Evolutionary conservation across 805 yeast genomes (phyloP).

Genomic region (Komagataella pseudopastoris): DNA sequence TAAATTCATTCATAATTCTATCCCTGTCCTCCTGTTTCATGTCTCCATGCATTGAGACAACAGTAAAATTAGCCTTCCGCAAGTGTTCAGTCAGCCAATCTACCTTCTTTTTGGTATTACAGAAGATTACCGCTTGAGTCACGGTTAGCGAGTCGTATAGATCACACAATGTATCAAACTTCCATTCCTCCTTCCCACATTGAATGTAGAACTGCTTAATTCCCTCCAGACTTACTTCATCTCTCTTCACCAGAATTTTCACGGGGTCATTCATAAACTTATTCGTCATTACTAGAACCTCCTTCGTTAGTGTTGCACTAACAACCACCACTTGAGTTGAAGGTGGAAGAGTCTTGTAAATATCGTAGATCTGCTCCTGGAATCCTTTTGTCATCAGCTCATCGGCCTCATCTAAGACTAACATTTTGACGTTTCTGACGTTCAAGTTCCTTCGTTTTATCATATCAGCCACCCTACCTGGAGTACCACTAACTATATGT

Average conservation of each 20-base stretch:
- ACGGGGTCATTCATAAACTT: conserved; percentile 94
- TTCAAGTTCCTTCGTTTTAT: conserved; percentile 78
- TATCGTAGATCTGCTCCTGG: conserved; percentile 91
- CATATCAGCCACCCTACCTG: conserved; percentile 96
- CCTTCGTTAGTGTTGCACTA: conserved; percentile 89
- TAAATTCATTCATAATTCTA: conserved; percentile 87
- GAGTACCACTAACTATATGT: conserved; percentile 94
- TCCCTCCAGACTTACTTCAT: conserved; percentile 91
- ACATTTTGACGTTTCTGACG: conserved; percentile 80
- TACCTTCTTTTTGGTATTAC: conserved; percentile 91
- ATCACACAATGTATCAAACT: conserved; percentile 89
- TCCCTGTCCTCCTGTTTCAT: conserved; percentile 92
- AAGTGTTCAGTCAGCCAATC: conserved; percentile 74
- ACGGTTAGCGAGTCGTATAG: conserved; percentile 89
- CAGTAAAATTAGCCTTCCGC: conserved; percentile 74
- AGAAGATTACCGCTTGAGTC: conserved; percentile 95
- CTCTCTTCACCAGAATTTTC: conserved; percentile 87
- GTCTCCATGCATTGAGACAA: conserved; percentile 92
- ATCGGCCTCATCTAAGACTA: conserved; percentile 96
- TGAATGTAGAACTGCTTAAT: conserved; percentile 85
- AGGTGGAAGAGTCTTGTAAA: conserved; percentile 78
- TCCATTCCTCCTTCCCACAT: conserved; percentile 88
- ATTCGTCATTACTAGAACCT: conserved; percentile 80
- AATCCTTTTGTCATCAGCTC: conserved; percentile 90
- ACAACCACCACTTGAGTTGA: conserved; percentile 90